Evolutionary conservation across 2,329 filamentous ascomycete genomes (phyloP), one percentile per base, ranked within the genome.

Genomic region (Didymella exigua): DNA sequence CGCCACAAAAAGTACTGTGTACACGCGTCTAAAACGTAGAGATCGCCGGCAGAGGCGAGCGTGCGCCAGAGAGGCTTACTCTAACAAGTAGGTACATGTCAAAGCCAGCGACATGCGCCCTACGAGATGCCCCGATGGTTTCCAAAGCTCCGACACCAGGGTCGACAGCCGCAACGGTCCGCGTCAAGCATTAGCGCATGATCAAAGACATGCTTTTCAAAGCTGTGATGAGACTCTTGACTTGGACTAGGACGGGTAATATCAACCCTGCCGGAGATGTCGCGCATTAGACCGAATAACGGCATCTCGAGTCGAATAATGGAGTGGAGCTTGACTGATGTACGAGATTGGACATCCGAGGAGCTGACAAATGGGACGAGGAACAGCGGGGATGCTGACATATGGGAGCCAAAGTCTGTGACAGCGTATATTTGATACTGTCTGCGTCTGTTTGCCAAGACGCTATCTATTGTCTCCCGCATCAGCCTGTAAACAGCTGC

Each of bases 261-360:
- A 4, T 14, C 10, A 2, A 14, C 1, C 41, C 27, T 27, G 42
- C 5, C 4, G n/a, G n/a, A 23, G 26, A 23, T 52, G 13, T 34
- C 27, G 29, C 49, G 42, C 34, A 41, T 13, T 2, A 14, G 8
- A 10, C 8, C 9, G 31, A 10, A 34, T 4, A 19, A 34, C 16
- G 16, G 11, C 8, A 5, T 9, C n/a, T 2, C 7, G 9, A 34
- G 16, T 4, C 2, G 2, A 1, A 27, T n/a, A n/a, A n/a, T n/a
- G n/a, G n/a, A 40, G 1, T 14, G 11, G 18, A 31, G 19, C 6
- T 24, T 24, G 10, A 26, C 19, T 8, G 30, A 43, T 53, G 50
- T 47, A 48, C 43, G 37, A 53, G n/a, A 30, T 31, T 34, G 50
- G 47, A 53, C 42, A 42, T 10, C 5, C 7, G n/a, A 40, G n/a